Evolutionary conservation across 2,329 filamentous ascomycete species (phyloP).

Genomic region (Elsinoe necatrix): DNA sequence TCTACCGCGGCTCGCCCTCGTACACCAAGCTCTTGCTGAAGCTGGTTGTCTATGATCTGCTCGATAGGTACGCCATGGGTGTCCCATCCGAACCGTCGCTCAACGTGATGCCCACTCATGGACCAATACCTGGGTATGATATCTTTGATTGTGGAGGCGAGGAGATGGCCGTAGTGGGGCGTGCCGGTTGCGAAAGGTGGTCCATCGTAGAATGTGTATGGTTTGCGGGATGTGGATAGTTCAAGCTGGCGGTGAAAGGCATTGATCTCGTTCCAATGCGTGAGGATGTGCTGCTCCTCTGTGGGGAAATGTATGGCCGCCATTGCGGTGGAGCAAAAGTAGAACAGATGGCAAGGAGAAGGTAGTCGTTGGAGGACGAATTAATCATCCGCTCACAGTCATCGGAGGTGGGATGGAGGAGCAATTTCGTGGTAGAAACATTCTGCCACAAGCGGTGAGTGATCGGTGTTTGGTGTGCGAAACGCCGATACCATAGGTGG

Average conservation of each 20-base stretch:
- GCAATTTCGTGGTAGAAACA: slow-evolving; percentile 10
- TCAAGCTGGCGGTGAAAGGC: slow-evolving; percentile 85
- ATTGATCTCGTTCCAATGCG: slow-evolving; percentile 82
- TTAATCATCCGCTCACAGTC: slow-evolving; percentile 2
- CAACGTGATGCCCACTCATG: slow-evolving; percentile 91
- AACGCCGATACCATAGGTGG: not conserved
- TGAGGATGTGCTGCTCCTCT: slow-evolving; percentile 77
- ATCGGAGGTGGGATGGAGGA: not conserved
- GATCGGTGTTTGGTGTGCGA: not conserved
- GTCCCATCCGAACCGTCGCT: slow-evolving; percentile 91
- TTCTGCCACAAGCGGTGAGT: slow-evolving; percentile 6
- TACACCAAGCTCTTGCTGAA: slow-evolving; percentile 56
- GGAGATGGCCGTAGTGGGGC: slow-evolving; percentile 65
- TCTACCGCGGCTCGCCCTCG: slow-evolving; percentile 79
- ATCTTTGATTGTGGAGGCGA: slow-evolving; percentile 93
- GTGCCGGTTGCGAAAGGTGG: slow-evolving; percentile 49
- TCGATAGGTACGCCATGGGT: slow-evolving; percentile 92
- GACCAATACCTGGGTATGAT: slow-evolving; percentile 96
- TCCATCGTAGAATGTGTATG: slow-evolving; percentile 88
- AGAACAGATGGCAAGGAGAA: not conserved
- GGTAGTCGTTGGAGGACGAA: not conserved
- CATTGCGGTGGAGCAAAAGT: not conserved
- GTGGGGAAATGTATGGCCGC: slow-evolving; percentile 91
- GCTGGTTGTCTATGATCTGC: slow-evolving; percentile 93
- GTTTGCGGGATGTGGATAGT: slow-evolving; percentile 70